Base-by-base conservation (phyloP, 352 stramenopile genomes). In the Phytophthora litchii region DNA sequence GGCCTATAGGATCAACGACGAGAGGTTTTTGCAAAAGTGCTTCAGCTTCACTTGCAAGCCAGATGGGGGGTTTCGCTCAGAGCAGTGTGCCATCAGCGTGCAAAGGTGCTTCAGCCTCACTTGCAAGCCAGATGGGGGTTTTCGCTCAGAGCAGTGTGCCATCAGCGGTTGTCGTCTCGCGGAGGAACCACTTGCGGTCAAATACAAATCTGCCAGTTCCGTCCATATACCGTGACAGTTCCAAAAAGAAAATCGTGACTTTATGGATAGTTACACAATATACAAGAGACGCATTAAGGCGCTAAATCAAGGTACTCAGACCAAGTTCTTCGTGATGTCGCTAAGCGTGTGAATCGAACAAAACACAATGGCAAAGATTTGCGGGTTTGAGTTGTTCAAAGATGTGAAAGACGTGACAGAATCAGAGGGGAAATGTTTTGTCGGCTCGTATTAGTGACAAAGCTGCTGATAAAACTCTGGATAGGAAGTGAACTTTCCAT, bases 401-500 rank as follows among this genome's bases (percentile, higher is more conserved):
- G 54, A 54, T 10, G 54, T 50, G 35, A 54, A 62, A 12, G 34
- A 49, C 14, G 53, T 60, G 7, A 52, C 16, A 3, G 44, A 52
- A 21, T 10, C n/a, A 5, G 44, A 53, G 19, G 34, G 25, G 49
- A 2, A 19, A 43, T 27, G 34, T 53, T n/a, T 34, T 53, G 2
- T 43, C 46, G 13, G 37, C 49, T n/a, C n/a, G n/a, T n/a, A n/a
- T n/a, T n/a, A n/a, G n/a, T n/a, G 23, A 27, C 23, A 27, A 27
- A 5, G 23, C 23, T 27, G 23, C 23, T 27, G 3, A 27, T 27
- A 34, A 34, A 12, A 34, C 29, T 34, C 10, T 34, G 10, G 29
- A 34, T 12, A 34, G 10, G 29, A 34, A 12, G 29, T 13, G 3
- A 34, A 11, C 3, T 34, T 11, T 2, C 29, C 10, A 12, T 13